phyloP scores from a whole-genome alignment of 2,329 filamentous ascomycete genomes.

The Diaporthe destruens region DNA sequence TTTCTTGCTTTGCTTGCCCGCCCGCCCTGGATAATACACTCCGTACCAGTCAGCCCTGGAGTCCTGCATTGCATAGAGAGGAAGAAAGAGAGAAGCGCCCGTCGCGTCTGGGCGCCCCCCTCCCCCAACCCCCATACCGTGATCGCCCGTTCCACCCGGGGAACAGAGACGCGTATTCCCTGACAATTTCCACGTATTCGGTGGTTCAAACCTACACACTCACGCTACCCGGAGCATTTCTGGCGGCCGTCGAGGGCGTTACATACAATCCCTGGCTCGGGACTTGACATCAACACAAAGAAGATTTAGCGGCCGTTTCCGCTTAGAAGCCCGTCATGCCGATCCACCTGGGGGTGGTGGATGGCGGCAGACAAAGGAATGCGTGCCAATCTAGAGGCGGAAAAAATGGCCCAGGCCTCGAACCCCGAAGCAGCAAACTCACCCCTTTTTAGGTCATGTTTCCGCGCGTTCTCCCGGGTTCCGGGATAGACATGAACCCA shows the following conservation, averaged over 20 bases:
- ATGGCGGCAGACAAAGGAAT: conserved; percentile 16
- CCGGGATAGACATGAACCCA: conserved; percentile 4
- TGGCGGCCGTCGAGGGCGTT: background rate
- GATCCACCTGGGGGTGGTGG: conserved; percentile 22
- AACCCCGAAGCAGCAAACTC: conserved; percentile 27
- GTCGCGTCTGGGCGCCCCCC: background rate
- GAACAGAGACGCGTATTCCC: conserved; percentile 2
- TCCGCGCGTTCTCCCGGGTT: conserved; percentile 9
- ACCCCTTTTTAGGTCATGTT: conserved; percentile 31
- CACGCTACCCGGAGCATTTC: too few relatives aligned
- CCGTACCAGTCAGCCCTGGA: background rate
- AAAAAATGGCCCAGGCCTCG: conserved; percentile 13
- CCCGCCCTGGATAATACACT: background rate
- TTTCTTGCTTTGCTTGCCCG: background rate
- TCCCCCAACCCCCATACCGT: too few relatives aligned
- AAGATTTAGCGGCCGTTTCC: conserved; percentile 30
- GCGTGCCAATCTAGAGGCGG: conserved; percentile 12
- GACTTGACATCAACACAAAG: conserved; percentile 23
- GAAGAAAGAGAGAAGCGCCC: background rate
- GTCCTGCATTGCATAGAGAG: background rate
- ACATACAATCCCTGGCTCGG: conserved; percentile 17
- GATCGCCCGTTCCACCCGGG: background rate
- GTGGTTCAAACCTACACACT: too few relatives aligned
- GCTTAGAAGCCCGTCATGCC: conserved; percentile 24
- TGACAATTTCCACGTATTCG: too few relatives aligned